Evolutionary conservation across 1,284 basidiomycete genomes (phyloP).

Genomic region (Ganoderma meredithae): DNA sequence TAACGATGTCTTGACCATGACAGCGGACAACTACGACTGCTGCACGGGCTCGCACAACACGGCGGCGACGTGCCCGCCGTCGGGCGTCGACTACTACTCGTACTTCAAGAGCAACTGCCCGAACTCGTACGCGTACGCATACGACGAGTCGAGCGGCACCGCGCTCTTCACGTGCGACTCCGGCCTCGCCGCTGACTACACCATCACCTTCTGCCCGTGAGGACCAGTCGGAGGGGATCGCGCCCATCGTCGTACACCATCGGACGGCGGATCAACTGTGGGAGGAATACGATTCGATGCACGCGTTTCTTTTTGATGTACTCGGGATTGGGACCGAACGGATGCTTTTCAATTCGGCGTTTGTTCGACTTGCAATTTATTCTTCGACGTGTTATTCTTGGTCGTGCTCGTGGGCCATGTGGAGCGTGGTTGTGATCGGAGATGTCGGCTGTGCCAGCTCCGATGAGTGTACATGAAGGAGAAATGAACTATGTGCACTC

Average conservation of each 20-base stretch:
- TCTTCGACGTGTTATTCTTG: background rate
- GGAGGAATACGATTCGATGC: background rate
- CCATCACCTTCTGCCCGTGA: slow-evolving; percentile 58
- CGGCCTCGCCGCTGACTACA: slow-evolving; percentile 49
- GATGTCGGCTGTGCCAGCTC: too few relatives aligned
- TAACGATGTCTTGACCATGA: background rate
- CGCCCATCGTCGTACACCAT: background rate
- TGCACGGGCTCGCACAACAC: slow-evolving; percentile 53
- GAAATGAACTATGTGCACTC: too few relatives aligned
- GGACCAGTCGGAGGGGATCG: background rate
- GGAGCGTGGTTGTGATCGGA: too few relatives aligned
- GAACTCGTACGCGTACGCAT: slow-evolving; percentile 58
- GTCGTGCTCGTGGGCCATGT: too few relatives aligned
- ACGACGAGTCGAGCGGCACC: slow-evolving; percentile 54
- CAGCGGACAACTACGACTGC: slow-evolving; percentile 50
- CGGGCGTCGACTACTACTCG: slow-evolving; percentile 50
- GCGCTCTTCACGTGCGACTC: slow-evolving; percentile 55
- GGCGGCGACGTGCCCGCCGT: slow-evolving; percentile 50
- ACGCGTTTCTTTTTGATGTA: background rate
- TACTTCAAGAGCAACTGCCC: slow-evolving; percentile 60
- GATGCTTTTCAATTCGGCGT: background rate
- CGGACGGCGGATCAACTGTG: background rate
- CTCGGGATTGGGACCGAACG: background rate
- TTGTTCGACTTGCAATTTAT: background rate
- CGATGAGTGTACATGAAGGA: too few relatives aligned